Evolutionary conservation across 805 yeast genomes (phyloP).

Genomic region (Candida oleophila): DNA sequence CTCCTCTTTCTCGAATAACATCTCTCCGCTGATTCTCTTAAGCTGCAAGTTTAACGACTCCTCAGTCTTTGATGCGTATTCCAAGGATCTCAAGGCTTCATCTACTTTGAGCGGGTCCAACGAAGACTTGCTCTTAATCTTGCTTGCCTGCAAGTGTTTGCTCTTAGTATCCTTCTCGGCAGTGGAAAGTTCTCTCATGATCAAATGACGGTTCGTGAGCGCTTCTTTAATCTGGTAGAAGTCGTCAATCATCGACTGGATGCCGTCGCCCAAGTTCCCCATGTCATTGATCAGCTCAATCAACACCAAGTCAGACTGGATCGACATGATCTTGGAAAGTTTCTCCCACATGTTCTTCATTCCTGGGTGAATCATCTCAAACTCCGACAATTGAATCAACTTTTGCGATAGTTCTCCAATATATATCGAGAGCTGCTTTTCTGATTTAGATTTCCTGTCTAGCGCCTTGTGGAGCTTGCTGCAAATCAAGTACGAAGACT

Average conservation of each 20-base stretch:
- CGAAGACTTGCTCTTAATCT: slow-evolving; percentile 67
- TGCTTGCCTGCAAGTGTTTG: slow-evolving; percentile 69
- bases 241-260: slow-evolving; percentile 64
- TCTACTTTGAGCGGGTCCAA: slow-evolving; percentile 88
- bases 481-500: slow-evolving; percentile 62
- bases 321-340: slow-evolving; percentile 63
- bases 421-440: slow-evolving; percentile 49
- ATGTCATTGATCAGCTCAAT: slow-evolving; percentile 68
- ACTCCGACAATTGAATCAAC: slow-evolving; percentile 37
- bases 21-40: slow-evolving; percentile 79
- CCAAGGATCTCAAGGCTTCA: slow-evolving; percentile 79
- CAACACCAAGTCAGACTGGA: slow-evolving; percentile 75
- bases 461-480: slow-evolving; percentile 51
- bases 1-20: slow-evolving; percentile 69
- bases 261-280: slow-evolving; percentile 75
- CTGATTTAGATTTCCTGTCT: slow-evolving; percentile 57
- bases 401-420: slow-evolving; percentile 48
- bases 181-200: slow-evolving; percentile 83
- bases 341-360: slow-evolving; percentile 79
- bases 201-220: slow-evolving; percentile 83
- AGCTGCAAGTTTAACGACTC: slow-evolving; percentile 75
- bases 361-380: slow-evolving; percentile 57
- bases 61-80: slow-evolving; percentile 74
- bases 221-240: slow-evolving; percentile 90
- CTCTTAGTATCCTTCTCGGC: slow-evolving; percentile 74